Evolutionary conservation across 164 flowering plant genomes (phyloP).

Genomic region (Stephania cephalantha): DNA sequence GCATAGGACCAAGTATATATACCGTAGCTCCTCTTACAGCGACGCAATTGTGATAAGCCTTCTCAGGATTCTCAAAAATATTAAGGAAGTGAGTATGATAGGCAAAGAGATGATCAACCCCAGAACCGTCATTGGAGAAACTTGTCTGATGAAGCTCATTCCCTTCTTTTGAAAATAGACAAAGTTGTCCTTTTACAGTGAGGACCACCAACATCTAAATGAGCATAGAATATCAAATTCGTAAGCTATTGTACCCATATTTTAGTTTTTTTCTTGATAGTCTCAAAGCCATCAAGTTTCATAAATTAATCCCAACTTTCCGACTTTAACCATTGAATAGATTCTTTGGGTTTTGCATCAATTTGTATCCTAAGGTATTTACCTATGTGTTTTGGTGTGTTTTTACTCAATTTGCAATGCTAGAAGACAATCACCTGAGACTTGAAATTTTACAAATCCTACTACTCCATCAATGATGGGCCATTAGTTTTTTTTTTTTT

Average conservation of each 20-base stretch:
- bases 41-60: slow-evolving; percentile 81
- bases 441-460: no score
- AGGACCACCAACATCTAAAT: slow-evolving; percentile 91
- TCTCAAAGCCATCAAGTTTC: no score
- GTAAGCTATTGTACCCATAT: neutral
- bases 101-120: slow-evolving; percentile 64
- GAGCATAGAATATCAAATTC: slow-evolving; percentile 6
- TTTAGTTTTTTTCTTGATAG: neutral
- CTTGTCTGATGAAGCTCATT: slow-evolving; percentile 78
- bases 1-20: slow-evolving; percentile 69
- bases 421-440: no score
- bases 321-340: no score
- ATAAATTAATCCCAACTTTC: no score
- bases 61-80: slow-evolving; percentile 85
- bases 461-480: no score
- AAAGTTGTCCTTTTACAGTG: slow-evolving; percentile 67
- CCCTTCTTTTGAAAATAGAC: slow-evolving; percentile 78
- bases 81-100: slow-evolving; percentile 74
- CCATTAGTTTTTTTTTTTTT: no score
- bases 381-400: no score
- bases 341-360: no score
- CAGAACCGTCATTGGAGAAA: slow-evolving; percentile 52
- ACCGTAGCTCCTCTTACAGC: slow-evolving; percentile 84
- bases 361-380: no score
- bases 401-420: no score